Conservation (phyloP, 2,329 filamentous ascomycete genomes). For the Onygenales sp. region DNA sequence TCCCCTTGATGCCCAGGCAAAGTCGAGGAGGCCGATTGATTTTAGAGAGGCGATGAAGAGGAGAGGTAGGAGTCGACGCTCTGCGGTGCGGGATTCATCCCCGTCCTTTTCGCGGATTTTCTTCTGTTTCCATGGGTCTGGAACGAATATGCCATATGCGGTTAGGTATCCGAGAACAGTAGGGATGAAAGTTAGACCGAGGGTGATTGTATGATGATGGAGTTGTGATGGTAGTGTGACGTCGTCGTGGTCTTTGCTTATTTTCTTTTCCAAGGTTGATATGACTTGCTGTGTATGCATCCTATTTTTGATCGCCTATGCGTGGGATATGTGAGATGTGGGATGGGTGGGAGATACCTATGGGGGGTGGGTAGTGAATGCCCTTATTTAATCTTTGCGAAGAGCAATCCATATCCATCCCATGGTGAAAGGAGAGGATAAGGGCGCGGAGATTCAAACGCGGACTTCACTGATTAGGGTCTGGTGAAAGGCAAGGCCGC, state of each 20-base stretch:
- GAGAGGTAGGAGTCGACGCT: conserved; percentile 57
- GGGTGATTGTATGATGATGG: conserved; percentile 19
- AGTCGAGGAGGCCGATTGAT: conserved; percentile 51
- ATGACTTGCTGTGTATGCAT: neutral
- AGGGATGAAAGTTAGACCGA: conserved; percentile 41
- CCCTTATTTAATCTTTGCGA: too few relatives aligned
- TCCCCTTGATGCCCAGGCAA: conserved; percentile 49
- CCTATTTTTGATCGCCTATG: too few relatives aligned
- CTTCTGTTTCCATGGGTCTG: conserved; percentile 36
- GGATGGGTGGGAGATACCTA: too few relatives aligned
- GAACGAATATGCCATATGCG: conserved; percentile 44
- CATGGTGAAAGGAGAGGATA: too few relatives aligned
- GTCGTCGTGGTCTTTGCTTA: neutral
- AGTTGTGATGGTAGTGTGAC: neutral
- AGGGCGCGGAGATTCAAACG: too few relatives aligned
- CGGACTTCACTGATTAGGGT: too few relatives aligned
- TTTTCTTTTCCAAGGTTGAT: neutral
- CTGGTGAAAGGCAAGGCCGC: too few relatives aligned
- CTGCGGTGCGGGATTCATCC: conserved; percentile 46
- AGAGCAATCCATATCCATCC: too few relatives aligned
- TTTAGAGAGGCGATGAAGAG: conserved; percentile 53
- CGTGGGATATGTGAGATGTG: too few relatives aligned
- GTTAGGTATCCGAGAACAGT: conserved; percentile 47
- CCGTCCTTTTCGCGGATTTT: conserved; percentile 31
- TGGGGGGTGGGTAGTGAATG: too few relatives aligned